A percentile compares a stretch with the other conserved stretches of the same genome.
Evolutionary conservation across 768 basidiomycete species (phyloP).

Genomic region (Tephrocybe sp.): DNA sequence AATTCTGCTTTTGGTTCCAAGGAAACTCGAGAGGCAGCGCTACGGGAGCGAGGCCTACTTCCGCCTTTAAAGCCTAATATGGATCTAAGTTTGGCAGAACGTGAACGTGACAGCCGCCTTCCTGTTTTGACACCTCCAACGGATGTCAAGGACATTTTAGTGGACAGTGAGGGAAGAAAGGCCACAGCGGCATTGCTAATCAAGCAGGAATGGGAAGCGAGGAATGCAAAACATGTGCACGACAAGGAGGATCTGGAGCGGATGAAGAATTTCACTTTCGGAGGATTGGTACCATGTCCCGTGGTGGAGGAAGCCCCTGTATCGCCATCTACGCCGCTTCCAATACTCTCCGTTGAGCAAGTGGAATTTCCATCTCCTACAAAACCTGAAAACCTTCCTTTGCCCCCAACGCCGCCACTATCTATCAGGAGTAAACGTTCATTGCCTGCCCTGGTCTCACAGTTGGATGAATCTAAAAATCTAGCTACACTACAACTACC

Average conservation of each 20-base stretch:
- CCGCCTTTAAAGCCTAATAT: conserved; percentile 43
- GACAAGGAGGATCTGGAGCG: conserved; percentile 24
- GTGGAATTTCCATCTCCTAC: not conserved
- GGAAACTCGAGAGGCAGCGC: conserved; percentile 50
- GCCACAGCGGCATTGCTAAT: conserved; percentile 48
- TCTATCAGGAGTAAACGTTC: not conserved
- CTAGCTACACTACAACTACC: not conserved
- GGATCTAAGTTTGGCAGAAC: conserved; percentile 40
- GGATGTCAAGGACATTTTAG: conserved; percentile 9
- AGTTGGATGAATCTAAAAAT: not conserved
- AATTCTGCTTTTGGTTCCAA: conserved; percentile 24
- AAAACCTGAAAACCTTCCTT: not conserved
- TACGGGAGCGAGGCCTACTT: conserved; percentile 57
- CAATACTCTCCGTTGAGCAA: conserved; percentile 3
- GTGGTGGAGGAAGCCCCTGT: not conserved
- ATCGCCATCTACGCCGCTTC: conserved; percentile 4
- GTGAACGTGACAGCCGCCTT: conserved; percentile 31
- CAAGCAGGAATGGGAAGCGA: conserved; percentile 52
- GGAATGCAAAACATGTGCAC: conserved; percentile 23
- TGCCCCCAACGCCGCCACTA: not conserved
- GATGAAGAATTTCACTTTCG: conserved; percentile 34
- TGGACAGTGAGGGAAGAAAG: conserved; percentile 13
- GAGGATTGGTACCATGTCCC: conserved; percentile 17
- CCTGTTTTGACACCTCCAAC: conserved; percentile 27
- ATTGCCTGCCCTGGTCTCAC: not conserved